A percentile compares a stretch with the other conserved stretches of the same genome.
Evolutionary conservation across 2,329 filamentous ascomycete genomes (phyloP).

Genomic region (Fusarium sp.): DNA sequence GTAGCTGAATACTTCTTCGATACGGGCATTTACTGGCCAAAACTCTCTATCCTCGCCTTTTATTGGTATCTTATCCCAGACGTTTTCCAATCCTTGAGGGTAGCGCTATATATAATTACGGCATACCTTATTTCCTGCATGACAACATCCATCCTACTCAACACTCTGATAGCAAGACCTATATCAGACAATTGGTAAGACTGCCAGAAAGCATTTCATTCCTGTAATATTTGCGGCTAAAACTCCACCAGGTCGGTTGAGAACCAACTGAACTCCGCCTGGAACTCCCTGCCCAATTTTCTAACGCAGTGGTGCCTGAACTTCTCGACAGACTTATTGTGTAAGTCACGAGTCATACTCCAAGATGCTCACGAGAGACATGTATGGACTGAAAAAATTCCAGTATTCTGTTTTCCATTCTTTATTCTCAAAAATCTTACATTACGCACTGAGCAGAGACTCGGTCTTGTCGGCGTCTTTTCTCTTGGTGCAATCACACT

Average conservation of each 20-base stretch:
- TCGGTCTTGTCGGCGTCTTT: conserved; percentile 8
- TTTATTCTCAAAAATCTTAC: conserved; percentile 3
- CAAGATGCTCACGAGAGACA: not conserved
- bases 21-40: conserved; percentile 7
- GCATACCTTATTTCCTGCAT: not conserved
- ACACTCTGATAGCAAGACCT: not conserved
- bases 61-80: conserved; percentile 23
- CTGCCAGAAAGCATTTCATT: fast-evolving
- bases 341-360: not conserved
- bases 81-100: not conserved
- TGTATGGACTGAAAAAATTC: fast-evolving
- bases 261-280: conserved; percentile 7
- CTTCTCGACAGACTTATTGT: conserved; percentile 8
- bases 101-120: not conserved
- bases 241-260: not conserved
- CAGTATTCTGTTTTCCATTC: conserved; percentile 23
- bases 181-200: conserved; percentile 21
- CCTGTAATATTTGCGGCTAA: fast-evolving
- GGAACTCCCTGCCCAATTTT: conserved; percentile 1
- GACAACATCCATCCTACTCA: not conserved
- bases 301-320: conserved; percentile 17
- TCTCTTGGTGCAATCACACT: conserved; percentile 15
- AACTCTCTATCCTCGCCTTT: conserved; percentile 12
- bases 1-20: conserved; percentile 17
- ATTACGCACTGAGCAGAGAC: conserved; percentile 5